Conservation (phyloP, 441 rosid species). For the Mallotus japonicus region DNA sequence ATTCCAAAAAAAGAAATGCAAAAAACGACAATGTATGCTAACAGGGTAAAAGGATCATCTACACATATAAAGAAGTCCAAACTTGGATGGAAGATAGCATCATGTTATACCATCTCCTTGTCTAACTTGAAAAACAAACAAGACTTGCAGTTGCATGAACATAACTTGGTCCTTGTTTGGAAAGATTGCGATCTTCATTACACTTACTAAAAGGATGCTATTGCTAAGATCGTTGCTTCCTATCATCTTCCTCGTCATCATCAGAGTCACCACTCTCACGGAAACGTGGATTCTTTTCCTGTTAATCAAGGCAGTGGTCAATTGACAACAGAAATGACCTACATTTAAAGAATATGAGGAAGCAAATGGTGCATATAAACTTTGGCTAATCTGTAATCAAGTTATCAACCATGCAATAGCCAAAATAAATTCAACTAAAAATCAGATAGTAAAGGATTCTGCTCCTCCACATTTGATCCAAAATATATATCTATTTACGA, state of each 20-base stretch:
- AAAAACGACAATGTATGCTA: neutral
- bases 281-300: constrained; percentile 99
- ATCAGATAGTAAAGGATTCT: neutral
- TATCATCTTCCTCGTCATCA: constrained; percentile 82
- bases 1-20: neutral
- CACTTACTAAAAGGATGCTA: neutral
- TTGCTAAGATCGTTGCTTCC: constrained; percentile 44
- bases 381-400: neutral
- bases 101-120: neutral
- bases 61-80: neutral
- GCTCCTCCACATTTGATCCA: neutral
- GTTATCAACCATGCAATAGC: neutral
- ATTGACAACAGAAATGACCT: neutral
- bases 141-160: neutral
- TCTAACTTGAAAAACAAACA: neutral
- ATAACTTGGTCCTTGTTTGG: neutral
- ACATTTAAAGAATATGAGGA: neutral
- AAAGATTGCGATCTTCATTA: neutral
- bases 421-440: neutral
- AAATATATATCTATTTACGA: neutral
- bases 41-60: neutral
- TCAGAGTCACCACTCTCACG: constrained; percentile 96
- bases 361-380: neutral
- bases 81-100: neutral
- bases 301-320: constrained; percentile 24